A percentile compares a stretch with the other conserved stretches of the same genome.
Conservation (phyloP, 805 yeast species). For the Scheffersomyces ergatensis region DNA sequence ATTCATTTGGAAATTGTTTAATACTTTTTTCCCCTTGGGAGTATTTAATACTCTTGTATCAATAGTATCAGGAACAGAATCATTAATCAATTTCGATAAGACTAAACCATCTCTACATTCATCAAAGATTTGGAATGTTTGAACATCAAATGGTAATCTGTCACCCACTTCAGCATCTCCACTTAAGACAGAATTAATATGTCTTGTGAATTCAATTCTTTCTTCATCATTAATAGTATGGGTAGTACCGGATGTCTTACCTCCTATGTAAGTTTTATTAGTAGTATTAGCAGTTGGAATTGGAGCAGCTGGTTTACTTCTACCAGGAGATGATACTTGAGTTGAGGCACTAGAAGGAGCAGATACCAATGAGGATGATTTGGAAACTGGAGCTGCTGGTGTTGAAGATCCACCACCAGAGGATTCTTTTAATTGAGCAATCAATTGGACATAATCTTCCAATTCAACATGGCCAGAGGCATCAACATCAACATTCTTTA, state of each 20-base stretch:
- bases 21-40: slow-evolving; percentile 68
- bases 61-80: slow-evolving; percentile 96
- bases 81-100: slow-evolving; percentile 89
- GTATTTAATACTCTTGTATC: slow-evolving; percentile 94
- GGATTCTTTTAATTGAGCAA: slow-evolving; percentile 71
- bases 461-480: slow-evolving; percentile 96
- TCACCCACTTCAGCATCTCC: slow-evolving; percentile 85
- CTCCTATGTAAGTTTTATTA: slow-evolving; percentile 73
- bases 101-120: slow-evolving; percentile 96
- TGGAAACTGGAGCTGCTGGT: slow-evolving; percentile 13
- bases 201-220: slow-evolving; percentile 91
- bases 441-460: slow-evolving; percentile 86
- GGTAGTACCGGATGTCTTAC: slow-evolving; percentile 86
- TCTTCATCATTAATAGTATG: slow-evolving; percentile 98
- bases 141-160: slow-evolving; percentile 88
- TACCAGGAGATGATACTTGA: slow-evolving; percentile 14
- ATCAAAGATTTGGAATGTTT: slow-evolving; percentile 92
- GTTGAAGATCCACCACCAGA: slow-evolving; percentile 12
- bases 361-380: slow-evolving; percentile 23
- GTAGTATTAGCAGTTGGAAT: slow-evolving; percentile 49
- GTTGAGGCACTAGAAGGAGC: slow-evolving; percentile 12
- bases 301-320: slow-evolving; percentile 28
- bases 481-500: slow-evolving; percentile 88
- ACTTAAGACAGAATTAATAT: slow-evolving; percentile 85
- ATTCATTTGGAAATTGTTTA: slow-evolving; percentile 92